phyloP scores from a whole-genome alignment of 2,329 filamentous ascomycete species.

The Phyllachora maydis region DNA sequence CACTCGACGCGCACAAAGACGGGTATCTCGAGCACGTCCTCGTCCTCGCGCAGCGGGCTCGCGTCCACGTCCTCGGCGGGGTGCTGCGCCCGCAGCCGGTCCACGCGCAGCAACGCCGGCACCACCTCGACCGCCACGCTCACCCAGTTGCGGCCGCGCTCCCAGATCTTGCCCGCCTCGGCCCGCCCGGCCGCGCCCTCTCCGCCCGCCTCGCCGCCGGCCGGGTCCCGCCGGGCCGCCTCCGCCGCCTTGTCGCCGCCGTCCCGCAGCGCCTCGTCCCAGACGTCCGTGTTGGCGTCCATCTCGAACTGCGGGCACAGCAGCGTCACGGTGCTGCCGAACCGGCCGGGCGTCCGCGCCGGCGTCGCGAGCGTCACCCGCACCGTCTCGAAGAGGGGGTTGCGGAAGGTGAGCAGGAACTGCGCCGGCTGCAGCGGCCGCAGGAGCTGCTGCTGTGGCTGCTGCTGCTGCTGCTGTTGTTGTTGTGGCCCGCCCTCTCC shows the following conservation, averaged over 20 bases:
- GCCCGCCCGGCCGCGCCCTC: slow-evolving; percentile 29
- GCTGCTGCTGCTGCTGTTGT: too few relatives aligned
- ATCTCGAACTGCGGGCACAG: slow-evolving; percentile 89
- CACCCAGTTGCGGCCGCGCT: slow-evolving; percentile 83
- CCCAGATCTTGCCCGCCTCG: slow-evolving; percentile 92
- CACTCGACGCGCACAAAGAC: slow-evolving; percentile 87
- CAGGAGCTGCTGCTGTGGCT: too few relatives aligned
- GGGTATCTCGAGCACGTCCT: slow-evolving; percentile 66
- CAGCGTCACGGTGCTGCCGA: slow-evolving; percentile 67
- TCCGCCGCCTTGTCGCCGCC: slow-evolving; percentile 12
- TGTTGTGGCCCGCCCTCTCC: too few relatives aligned
- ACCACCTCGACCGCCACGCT: slow-evolving; percentile 85
- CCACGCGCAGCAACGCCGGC: slow-evolving; percentile 30
- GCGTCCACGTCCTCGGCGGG: slow-evolving; percentile 17
- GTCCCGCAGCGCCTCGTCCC: slow-evolving; percentile 67
- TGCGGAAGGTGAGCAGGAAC: slow-evolving; percentile 77
- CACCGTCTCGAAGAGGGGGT: slow-evolving; percentile 83
- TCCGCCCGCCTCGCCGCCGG: too few relatives aligned
- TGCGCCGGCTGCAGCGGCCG: slow-evolving; percentile 46
- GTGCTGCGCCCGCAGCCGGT: slow-evolving; percentile 10
- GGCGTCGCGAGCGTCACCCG: slow-evolving; percentile 77
- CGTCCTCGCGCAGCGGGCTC: slow-evolving; percentile 31
- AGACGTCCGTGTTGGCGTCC: slow-evolving; percentile 73
- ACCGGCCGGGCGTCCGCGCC: slow-evolving; percentile 53
- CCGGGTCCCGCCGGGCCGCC: too few relatives aligned